These are phyloP conservation scores for Diaporthe australafricana DNA, from an alignment of 2,329 filamentous ascomycete species.

Conservation along the genomic window DNA sequence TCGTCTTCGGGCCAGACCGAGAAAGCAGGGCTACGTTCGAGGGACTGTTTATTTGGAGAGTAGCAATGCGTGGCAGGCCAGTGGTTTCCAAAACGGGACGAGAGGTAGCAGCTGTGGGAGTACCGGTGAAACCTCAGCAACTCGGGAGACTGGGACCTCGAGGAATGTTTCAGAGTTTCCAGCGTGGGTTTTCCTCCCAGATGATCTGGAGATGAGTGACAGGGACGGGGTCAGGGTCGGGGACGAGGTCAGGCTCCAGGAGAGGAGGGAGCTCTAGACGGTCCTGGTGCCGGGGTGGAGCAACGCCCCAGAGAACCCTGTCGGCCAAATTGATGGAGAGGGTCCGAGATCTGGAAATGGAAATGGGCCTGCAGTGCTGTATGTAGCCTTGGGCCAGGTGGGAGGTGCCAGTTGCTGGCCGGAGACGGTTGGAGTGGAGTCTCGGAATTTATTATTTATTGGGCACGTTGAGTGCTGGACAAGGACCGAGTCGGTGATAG, in stretches of 20 bases:
- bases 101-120: slow-evolving; percentile 19
- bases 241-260: slow-evolving; percentile 4
- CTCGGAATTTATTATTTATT: slow-evolving; percentile 27
- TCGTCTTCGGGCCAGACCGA: slow-evolving; percentile 30
- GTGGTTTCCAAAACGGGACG: slow-evolving; percentile 25
- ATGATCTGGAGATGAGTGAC: slow-evolving; percentile 24
- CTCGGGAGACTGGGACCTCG: neutral
- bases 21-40: slow-evolving; percentile 20
- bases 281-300: slow-evolving; percentile 13
- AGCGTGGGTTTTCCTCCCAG: slow-evolving; percentile 3
- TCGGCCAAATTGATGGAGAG: slow-evolving; percentile 28
- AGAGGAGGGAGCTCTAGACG: slow-evolving; percentile 25
- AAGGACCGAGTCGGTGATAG: neutral
- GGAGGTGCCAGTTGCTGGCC: slow-evolving; percentile 20
- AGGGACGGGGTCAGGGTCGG: slow-evolving; percentile 15
- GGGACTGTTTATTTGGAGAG: neutral
- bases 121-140: slow-evolving; percentile 27
- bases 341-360: slow-evolving; percentile 20
- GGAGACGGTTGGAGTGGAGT: slow-evolving; percentile 23
- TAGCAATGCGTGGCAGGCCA: slow-evolving; percentile 1
- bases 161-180: slow-evolving; percentile 27
- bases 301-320: slow-evolving; percentile 25
- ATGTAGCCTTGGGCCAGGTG: no score
- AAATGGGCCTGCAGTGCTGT: slow-evolving; percentile 14
- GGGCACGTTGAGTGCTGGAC: neutral